phyloP scores from a whole-genome alignment of 192 early-diverging fungal genomes.

The Podila epigama region DNA sequence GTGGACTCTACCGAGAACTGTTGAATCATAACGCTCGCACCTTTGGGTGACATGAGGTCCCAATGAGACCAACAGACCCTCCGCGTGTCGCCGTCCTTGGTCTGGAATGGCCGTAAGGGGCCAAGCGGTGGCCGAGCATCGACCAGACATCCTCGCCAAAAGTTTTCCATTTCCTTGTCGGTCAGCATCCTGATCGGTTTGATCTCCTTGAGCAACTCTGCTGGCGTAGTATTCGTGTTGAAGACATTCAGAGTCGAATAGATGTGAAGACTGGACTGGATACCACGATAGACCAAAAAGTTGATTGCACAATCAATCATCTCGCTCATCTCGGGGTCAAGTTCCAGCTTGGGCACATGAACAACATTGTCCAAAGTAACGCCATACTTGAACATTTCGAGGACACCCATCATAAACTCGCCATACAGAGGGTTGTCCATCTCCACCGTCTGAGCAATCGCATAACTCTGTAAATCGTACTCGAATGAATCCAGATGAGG shows the following conservation, averaged over 20 bases:
- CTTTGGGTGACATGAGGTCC: slow-evolving; percentile 1
- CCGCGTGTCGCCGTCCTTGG: slow-evolving; percentile 8
- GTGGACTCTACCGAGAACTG: slow-evolving; percentile 13
- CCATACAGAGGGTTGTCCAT: background rate
- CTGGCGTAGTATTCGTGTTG: background rate
- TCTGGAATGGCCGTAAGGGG: slow-evolving; percentile 1
- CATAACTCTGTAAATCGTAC: background rate
- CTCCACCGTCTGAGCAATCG: background rate
- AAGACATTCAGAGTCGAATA: background rate
- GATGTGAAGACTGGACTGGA: background rate
- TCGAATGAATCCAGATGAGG: slow-evolving; percentile 13
- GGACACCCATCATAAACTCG: slow-evolving; percentile 21
- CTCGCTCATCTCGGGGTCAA: slow-evolving; percentile 3
- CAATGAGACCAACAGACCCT: slow-evolving; percentile 20
- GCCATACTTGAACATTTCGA: slow-evolving; percentile 31
- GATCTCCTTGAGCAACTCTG: background rate
- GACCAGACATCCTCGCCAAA: background rate
- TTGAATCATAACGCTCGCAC: background rate
- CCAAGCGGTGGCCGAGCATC: background rate
- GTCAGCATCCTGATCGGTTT: background rate
- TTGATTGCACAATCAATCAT: slow-evolving; percentile 12
- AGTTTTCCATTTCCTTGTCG: background rate
- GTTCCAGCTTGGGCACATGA: background rate
- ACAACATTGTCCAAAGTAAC: background rate
- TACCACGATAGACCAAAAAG: slow-evolving; percentile 1